Percentiles rank a stretch among this genome's conserved stretches.
Evolutionary conservation across 1,139 yeast genomes (phyloP).

Genomic region (Kodamaea derodonti): DNA sequence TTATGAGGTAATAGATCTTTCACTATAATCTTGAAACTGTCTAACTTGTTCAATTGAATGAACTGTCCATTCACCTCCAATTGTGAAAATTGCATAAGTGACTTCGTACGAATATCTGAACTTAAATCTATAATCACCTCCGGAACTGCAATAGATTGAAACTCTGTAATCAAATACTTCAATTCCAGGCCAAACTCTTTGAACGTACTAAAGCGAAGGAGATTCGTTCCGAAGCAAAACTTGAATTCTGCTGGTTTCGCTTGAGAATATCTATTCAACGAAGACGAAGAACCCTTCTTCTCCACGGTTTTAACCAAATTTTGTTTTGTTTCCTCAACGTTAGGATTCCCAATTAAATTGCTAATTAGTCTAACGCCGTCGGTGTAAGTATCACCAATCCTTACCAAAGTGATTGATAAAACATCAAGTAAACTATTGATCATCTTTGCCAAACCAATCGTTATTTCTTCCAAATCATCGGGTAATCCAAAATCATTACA

Average conservation of each 20-base stretch:
- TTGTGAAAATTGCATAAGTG: constrained; percentile 16
- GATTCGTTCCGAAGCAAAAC: constrained; percentile 16
- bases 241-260: constrained; percentile 1
- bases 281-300: not conserved
- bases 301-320: not conserved
- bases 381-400: constrained; percentile 21
- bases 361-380: constrained; percentile 18
- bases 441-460: constrained; percentile 8
- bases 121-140: constrained; percentile 17
- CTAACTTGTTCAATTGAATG: constrained; percentile 7
- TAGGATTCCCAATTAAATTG: constrained; percentile 10
- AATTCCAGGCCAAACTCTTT: constrained; percentile 16
- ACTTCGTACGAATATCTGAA: constrained; percentile 18
- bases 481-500: constrained; percentile 15
- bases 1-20: constrained; percentile 14
- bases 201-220: constrained; percentile 19
- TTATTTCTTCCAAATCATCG: constrained; percentile 6
- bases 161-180: constrained; percentile 12
- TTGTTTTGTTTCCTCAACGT: not conserved
- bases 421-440: constrained; percentile 11
- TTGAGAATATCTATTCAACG: not conserved
- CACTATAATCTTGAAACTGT: constrained; percentile 10
- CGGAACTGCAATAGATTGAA: constrained; percentile 20
- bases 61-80: constrained; percentile 25
- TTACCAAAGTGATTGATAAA: constrained; percentile 23